Conservation (phyloP, 2,329 filamentous ascomycete species). For the Alternaria postmessia region DNA sequence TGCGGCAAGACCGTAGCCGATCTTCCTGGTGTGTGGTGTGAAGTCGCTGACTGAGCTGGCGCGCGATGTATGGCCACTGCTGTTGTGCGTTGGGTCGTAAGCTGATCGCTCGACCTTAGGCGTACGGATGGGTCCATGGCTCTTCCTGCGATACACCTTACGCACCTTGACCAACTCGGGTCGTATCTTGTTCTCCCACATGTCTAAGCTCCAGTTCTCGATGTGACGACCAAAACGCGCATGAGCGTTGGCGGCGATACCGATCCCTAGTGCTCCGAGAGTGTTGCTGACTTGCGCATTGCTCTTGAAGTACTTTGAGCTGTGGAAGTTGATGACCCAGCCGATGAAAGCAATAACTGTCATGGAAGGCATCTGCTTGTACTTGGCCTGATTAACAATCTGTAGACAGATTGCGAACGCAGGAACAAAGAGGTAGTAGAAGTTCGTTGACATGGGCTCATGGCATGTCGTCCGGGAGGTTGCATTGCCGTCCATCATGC, state of each 20-base stretch:
- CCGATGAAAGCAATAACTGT: constrained; percentile 75
- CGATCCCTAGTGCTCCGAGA: constrained; percentile 77
- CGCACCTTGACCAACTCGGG: constrained; percentile 46
- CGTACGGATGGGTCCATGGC: constrained; percentile 23
- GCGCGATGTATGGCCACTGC: constrained; percentile 29
- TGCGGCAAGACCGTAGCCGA: constrained; percentile 79
- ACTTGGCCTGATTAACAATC: constrained; percentile 82
- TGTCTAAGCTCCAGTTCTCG: constrained; percentile 64
- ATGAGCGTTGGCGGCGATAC: constrained; percentile 81
- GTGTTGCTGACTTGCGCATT: constrained; percentile 81
- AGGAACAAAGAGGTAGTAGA: constrained; percentile 76
- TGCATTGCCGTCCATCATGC: constrained; percentile 58
- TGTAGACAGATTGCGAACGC: constrained; percentile 77
- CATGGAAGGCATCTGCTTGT: constrained; percentile 80
- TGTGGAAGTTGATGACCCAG: constrained; percentile 79
- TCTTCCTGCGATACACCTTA: constrained; percentile 35
- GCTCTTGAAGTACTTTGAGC: constrained; percentile 68
- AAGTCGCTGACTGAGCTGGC: constrained; percentile 36
- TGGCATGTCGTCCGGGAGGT: constrained; percentile 55
- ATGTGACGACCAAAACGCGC: constrained; percentile 69
- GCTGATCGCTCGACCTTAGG: constrained; percentile 32
- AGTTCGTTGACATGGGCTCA: constrained; percentile 60
- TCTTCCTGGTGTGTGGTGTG: constrained; percentile 45
- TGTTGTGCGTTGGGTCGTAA: constrained; percentile 27
- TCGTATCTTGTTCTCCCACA: constrained; percentile 62